Base-by-base conservation (phyloP, 2,329 filamentous ascomycete species). In the Mollisiaceae sp. region DNA sequence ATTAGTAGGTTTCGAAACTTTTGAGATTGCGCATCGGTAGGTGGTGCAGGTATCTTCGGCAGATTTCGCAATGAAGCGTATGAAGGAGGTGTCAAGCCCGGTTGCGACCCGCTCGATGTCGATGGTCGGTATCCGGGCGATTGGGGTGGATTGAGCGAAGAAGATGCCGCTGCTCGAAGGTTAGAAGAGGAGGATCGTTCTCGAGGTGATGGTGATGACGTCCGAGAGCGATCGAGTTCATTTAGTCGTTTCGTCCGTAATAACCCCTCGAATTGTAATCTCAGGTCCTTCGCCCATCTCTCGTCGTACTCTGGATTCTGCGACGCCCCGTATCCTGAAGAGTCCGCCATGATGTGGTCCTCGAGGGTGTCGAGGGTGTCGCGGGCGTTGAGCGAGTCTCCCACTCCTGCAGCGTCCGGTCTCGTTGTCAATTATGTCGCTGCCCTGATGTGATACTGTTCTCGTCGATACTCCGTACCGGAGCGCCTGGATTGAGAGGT, bases 211-310 rank as follows among this genome's bases (percentile, higher is more conserved):
- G 83, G 89, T 41, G 89, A 90, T 59, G 83, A 81, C 45, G 83
- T 84, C 38, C 83, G 83, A 39, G 89, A 87, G 63, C 83, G 82
- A 73, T 90, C 88, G 59, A 97, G 84, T 69, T 94, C 91, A 77
- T 92, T 94, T 83, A 97, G 88, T 78, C 93, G 88, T 82, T 92
- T 94, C 65, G 91, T 93, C 77, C 92, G 90, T 75, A 98, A 84
- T 67, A 97, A 82, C 70, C 93, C 90, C 77, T 97, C 92, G 78
- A 97, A 97, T 75, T 93, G 91, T 73, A 90, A 82, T 60, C 91
- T 90, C 73, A 98, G 82, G 66, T 93, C 91, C 73, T 87, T 85
- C 32, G 93, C 92, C 88, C 89, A 92, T 74, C 86, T 85, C 75
- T 93, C 91, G 75, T 90, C 89, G 73, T 87, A 73, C 12, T 75